Base-by-base conservation (phyloP, 495 filamentous ascomycete species). In the Podospora bellae-mahoneyi region DNA sequence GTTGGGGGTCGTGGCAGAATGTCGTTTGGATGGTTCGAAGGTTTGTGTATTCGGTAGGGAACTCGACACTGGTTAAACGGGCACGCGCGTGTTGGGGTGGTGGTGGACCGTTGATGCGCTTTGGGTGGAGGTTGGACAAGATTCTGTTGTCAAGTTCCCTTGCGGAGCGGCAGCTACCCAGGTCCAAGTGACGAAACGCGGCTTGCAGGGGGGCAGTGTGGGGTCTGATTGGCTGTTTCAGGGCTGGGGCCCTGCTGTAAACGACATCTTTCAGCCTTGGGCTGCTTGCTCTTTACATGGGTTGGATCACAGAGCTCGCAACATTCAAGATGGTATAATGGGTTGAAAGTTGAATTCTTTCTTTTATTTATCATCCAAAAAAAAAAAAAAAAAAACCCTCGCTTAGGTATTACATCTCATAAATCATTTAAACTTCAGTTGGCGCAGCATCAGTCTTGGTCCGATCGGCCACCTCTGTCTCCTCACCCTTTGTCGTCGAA, bases 391-490 rank as follows among this genome's bases (percentile, higher is more conserved):
- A 23, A 16, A 26, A 7, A 48, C 66, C 60, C 66, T 23, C 28
- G 67, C 67, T 62, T 64, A 23, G 23, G 23, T 23, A 20, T 18
- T 48, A 48, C 13, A 48, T 48, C 2, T 48, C 39, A 48, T 44
- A 7, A 32, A 63, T 4, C 61, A 53, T 65, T 66, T 76, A 81
- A 55, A 79, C 75, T 26, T 80, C 80, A 19, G 72, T 75, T 13
- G 78, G 79, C 16, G 78, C 78, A 69, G 78, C 77, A 58, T 75
- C 74, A 26, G 69, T 65, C 72, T 78, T 80, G 61, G 69, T 28
- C 64, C 71, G 75, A 62, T 69, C 67, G 1, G 60, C 64, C 34
- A 65, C 71, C 5, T 64, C 54, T 59, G 62, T 62, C 53, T 67
- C 74, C 1, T 34, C 74, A 4, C 62, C 76, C 66, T 75, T 70